Evolutionary conservation across 106 monocot species (phyloP).

Genomic region (Allium sativum): DNA sequence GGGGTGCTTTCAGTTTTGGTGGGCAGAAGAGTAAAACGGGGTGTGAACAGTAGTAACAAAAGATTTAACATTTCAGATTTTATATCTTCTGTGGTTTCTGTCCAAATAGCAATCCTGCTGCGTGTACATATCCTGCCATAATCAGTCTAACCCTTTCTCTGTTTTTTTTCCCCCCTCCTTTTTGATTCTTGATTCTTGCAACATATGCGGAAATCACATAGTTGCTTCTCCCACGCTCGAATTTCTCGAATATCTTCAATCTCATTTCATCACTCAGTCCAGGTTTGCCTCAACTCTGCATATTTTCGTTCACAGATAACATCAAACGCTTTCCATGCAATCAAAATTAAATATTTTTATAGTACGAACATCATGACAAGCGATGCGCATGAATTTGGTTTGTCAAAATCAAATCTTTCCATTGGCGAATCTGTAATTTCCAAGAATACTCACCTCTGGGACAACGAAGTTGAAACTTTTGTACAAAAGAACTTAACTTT

Average conservation of each 20-base stretch:
- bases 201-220: neutral
- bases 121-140: no score
- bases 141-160: no score
- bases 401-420: conserved; percentile 8
- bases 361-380: neutral
- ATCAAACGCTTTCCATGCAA: conserved; percentile 4
- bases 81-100: no score
- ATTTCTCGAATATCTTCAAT: neutral
- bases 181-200: no score
- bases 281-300: conserved; percentile 3
- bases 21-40: no score
- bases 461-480: conserved; percentile 20
- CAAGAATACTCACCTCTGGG: conserved; percentile 29
- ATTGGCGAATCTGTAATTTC: conserved; percentile 26
- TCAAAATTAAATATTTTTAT: neutral
- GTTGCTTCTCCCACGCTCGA: neutral
- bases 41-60: no score
- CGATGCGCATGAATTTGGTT: neutral
- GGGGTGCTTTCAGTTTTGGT: no score
- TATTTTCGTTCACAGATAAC: neutral
- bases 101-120: no score
- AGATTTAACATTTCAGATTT: no score
- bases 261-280: neutral
- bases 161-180: no score
- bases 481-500: conserved; percentile 16